Evolutionary conservation across 441 rosid genomes (phyloP), one percentile per base, ranked within the genome.

Genomic region (Arabidopsis lyrata): DNA sequence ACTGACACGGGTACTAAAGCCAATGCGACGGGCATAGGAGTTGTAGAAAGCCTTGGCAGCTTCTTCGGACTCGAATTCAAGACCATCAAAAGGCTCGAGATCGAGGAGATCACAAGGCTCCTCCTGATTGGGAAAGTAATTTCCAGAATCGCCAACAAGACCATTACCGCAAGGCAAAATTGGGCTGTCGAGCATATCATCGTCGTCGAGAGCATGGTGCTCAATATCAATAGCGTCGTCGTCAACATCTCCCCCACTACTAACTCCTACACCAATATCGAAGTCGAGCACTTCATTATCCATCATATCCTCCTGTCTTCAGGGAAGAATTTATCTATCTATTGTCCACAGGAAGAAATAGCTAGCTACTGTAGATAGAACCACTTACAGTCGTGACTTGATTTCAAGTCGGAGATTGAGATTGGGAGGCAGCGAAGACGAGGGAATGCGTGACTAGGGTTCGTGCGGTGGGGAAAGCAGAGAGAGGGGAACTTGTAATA

Each of bases 1-100:
- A 71, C 98, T 93, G 50, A 93, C 98, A 18, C 98, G 93, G 35
- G 98, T 93, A 53, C 93, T 92, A 65, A 95, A 95, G 29, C 97
- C 98, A 27, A 88, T 81, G 58, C 90, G 91, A 62, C 94, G 89
- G 20, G 99, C 97, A 74, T 95, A 95, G 1, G 92, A 89, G 72
- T 90, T 89, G 78, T 95, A 95, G 73, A 92, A 92, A 67, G 91
- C 89, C 76, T 88, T 92, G 49, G 97, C 98, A 76, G 96, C 92
- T 83, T 87, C 96, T 81, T 92, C 99, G 9, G 99, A 92, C 79
- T 92, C 98, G 13, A 95, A 95, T 58, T 95, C 98, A 86, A 95
- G 86, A 72, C 98, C 97, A 74, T 88, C 93, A 14, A 81, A 86
- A 10, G 99, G 99, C 76, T 95, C 99, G 16, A 93, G 94, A 75